Percentiles rank a stretch among this genome's conserved stretches.
Evolutionary conservation across 1,284 basidiomycete genomes (phyloP).

Genomic region (Caloboletus inedulis): DNA sequence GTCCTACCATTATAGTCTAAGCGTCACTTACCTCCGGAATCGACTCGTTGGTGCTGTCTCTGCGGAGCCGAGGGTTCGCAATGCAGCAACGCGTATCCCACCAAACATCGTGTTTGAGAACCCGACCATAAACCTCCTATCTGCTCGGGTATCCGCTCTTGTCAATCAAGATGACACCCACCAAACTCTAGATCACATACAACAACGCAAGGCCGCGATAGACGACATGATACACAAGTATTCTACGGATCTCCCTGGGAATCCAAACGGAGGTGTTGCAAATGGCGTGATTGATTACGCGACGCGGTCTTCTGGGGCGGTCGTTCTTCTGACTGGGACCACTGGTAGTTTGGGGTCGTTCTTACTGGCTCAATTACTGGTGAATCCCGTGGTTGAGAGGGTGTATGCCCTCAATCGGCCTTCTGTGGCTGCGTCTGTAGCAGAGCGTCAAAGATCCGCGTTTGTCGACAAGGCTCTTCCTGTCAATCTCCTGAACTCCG

Average conservation of each 20-base stretch:
- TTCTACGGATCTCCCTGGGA: not conserved
- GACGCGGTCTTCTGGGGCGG: not conserved
- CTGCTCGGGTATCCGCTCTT: slow-evolving; percentile 1
- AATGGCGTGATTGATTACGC: not conserved
- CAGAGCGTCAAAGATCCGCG: not conserved
- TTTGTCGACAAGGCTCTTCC: slow-evolving; percentile 3
- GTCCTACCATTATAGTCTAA: not conserved
- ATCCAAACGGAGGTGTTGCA: not conserved
- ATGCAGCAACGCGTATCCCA: not conserved
- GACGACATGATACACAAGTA: slow-evolving; percentile 6
- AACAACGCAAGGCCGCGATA: slow-evolving; percentile 1
- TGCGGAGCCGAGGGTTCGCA: not conserved
- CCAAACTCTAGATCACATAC: not conserved
- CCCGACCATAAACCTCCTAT: slow-evolving; percentile 1
- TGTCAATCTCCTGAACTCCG: not conserved
- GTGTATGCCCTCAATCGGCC: slow-evolving; percentile 8
- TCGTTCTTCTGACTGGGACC: slow-evolving; percentile 5
- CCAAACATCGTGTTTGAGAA: slow-evolving; percentile 8
- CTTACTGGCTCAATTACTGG: not conserved
- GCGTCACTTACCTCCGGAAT: slow-evolving; percentile 5
- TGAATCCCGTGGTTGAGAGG: not conserved
- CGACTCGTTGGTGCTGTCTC: slow-evolving; percentile 2
- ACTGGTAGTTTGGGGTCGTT: slow-evolving; percentile 5
- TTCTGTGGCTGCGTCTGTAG: not conserved
- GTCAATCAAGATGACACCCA: not conserved